phyloP scores from a whole-genome alignment of 495 filamentous ascomycete genomes.

The Penicillium silybi region DNA sequence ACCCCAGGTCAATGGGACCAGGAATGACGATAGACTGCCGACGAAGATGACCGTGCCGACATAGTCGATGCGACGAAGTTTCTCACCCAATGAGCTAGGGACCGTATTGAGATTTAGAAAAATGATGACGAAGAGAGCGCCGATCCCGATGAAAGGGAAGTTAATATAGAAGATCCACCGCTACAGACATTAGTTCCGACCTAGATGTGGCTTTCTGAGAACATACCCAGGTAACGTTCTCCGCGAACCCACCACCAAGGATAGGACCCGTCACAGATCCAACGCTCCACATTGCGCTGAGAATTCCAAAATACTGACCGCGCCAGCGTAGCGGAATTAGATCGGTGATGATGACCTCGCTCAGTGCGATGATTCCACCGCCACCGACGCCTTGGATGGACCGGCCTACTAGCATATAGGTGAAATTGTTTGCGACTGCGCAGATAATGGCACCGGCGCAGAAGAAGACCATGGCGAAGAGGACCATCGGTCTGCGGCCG shows the following conservation, averaged over 20 bases:
- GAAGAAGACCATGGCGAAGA: constrained; percentile 53
- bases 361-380: constrained; percentile 63
- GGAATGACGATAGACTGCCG: constrained; percentile 42
- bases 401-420: constrained; percentile 60
- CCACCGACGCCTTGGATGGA: constrained; percentile 68
- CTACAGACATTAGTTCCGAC: constrained; percentile 12
- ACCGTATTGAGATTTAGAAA: constrained; percentile 48
- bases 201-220: not conserved
- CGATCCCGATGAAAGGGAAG: constrained; percentile 50
- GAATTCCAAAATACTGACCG: constrained; percentile 49
- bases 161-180: constrained; percentile 56
- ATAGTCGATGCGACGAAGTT: constrained; percentile 57
- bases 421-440: constrained; percentile 56
- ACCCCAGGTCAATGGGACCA: constrained; percentile 51
- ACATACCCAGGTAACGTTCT: constrained; percentile 59
- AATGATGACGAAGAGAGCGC: constrained; percentile 39
- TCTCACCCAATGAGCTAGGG: constrained; percentile 31
- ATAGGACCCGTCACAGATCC: constrained; percentile 66
- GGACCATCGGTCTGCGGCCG: constrained; percentile 41
- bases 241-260: constrained; percentile 63
- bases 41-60: constrained; percentile 55
- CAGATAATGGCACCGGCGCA: constrained; percentile 53
- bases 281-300: constrained; percentile 57
- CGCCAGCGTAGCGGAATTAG: constrained; percentile 47
- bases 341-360: constrained; percentile 67